Conservation (phyloP, 192 early-diverging fungal species). For the Mortierella antarctica region DNA sequence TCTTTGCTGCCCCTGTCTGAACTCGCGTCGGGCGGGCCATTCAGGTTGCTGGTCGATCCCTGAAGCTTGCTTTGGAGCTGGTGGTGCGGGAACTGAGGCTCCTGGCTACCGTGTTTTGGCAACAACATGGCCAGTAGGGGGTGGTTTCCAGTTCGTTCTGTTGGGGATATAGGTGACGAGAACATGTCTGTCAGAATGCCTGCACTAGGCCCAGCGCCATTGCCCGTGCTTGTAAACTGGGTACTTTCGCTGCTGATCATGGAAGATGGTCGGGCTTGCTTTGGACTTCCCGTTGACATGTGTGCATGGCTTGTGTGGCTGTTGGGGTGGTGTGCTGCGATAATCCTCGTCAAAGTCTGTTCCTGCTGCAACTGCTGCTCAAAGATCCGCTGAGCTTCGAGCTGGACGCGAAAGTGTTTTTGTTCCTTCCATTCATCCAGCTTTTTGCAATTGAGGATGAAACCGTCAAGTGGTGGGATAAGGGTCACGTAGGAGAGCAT, state of each 20-base stretch:
- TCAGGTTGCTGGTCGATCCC: constrained; percentile 10
- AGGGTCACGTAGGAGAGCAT: constrained; percentile 44
- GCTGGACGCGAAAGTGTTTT: constrained; percentile 44
- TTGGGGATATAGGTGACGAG: constrained; percentile 22
- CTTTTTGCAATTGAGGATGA: constrained; percentile 45
- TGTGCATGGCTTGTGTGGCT: constrained; percentile 19
- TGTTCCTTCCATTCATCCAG: constrained; percentile 48
- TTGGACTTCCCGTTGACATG: constrained; percentile 23
- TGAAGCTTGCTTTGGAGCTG: constrained; percentile 15
- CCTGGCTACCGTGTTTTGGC: background rate
- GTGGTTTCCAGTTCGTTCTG: background rate
- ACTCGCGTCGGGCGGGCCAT: no score
- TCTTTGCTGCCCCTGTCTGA: background rate
- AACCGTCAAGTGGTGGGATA: constrained; percentile 38
- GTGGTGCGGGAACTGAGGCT: constrained; percentile 22
- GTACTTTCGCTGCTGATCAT: constrained; percentile 18
- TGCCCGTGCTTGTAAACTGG: constrained; percentile 8
- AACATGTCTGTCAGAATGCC: constrained; percentile 23
- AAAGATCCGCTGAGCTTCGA: constrained; percentile 45
- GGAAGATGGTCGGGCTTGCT: constrained; percentile 16
- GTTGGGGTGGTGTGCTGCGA: constrained; percentile 32
- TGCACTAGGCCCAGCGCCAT: background rate
- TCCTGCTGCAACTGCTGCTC: constrained; percentile 51
- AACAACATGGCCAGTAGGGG: background rate
- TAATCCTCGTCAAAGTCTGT: constrained; percentile 33